Base-by-base conservation (phyloP, 345 rosid genomes). In the Viola odorata region DNA sequence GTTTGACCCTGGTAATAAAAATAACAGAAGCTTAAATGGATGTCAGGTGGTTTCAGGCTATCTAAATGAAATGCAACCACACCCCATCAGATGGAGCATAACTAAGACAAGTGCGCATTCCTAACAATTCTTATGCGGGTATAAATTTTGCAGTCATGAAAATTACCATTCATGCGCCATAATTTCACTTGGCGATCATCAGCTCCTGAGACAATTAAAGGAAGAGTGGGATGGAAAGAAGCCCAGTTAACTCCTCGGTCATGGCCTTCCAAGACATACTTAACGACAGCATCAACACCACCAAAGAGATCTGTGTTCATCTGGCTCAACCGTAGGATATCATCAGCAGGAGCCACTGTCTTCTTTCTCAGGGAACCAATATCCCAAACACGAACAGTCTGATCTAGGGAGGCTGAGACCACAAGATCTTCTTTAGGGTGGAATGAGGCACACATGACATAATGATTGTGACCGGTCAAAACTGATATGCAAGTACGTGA, bases 231-330 rank as follows among this genome's bases (percentile, higher is more conserved):
- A 65, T 94, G 99, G 73, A 94, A 94, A 50, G 97, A 73, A 74
- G 99, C 97, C 99, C 99, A 94, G 80, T 90, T 94, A 38, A 94
- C 99, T 15, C 99, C 99, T 70, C 97, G 81, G 50, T 90, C 99
- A 79, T 94, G 99, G 55, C 97, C 99, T 79, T 94, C 97, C 69
- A 94, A 75, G 42, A 94, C 99, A 70, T 94, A 94, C 81, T 90
- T 90, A 37, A 90, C 99, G 44, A 88, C 91, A 14, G 91, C 95
- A 70, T 94, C 99, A 64, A 88, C 91, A 8, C 96, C 95, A 37
- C 97, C 99, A 64, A 90, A 94, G 53, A 90, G 85, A 73, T 94
- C 97, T 14, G 89, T 65, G 68, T 94, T 94, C 97, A 94, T 88
- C 74, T 90, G 96, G 73, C 81, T 86, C 71, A 94, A 79, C 23